These are phyloP conservation scores for Knufia petricola DNA, from an alignment of 2,329 filamentous ascomycete genomes.

Conservation along the genomic window DNA sequence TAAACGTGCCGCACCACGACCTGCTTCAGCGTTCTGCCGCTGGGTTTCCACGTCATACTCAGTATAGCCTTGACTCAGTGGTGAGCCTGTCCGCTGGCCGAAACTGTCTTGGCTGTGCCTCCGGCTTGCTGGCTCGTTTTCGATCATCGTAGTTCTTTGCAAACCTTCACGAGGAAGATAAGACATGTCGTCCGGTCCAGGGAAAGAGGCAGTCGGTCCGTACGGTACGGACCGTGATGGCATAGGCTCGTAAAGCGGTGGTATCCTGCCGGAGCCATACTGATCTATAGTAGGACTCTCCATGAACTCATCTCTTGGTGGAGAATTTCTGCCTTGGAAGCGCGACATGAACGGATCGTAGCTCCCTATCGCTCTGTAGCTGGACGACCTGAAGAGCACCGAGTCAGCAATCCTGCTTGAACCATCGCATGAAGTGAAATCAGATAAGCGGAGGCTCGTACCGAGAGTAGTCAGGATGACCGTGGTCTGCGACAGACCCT, in stretches of 20 bases:
- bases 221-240: neutral
- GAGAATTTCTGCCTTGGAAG: conserved; percentile 1
- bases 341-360: conserved; percentile 3
- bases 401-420: neutral
- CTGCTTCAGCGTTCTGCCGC: conserved; percentile 16
- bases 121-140: conserved; percentile 7
- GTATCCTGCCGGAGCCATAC: neutral
- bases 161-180: neutral
- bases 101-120: conserved; percentile 23
- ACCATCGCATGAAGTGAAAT: neutral
- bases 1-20: conserved; percentile 16
- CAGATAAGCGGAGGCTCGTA: conserved; percentile 1
- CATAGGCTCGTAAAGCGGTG: neutral
- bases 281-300: neutral
- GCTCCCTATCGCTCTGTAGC: neutral
- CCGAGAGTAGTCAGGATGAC: neutral
- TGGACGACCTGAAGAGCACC: neutral
- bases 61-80: conserved; percentile 17
- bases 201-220: neutral
- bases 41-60: conserved; percentile 21
- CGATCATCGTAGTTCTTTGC: conserved; percentile 2
- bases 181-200: neutral
- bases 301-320: neutral
- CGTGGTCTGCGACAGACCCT: conserved; percentile 1
- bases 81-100: conserved; percentile 18